Evolutionary conservation across 768 basidiomycete genomes (phyloP), one percentile per base, ranked within the genome.

Genomic region (Tylopilus subfusipes): DNA sequence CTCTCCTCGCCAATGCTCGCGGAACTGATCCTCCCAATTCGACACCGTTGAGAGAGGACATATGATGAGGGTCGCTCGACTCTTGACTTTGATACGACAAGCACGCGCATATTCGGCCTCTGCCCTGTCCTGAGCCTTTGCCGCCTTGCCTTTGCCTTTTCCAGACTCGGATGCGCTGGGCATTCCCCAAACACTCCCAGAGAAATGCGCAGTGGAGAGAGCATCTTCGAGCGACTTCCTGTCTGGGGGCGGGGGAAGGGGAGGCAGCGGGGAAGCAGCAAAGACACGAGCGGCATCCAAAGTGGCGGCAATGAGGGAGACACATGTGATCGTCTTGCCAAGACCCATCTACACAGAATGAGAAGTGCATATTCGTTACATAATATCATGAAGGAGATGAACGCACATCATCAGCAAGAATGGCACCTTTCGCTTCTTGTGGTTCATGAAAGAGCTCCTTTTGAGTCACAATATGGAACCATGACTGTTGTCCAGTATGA

Each of bases 11-110:
- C 94, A 98, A 69, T 99, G 97, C 67, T 99, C 97, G 54, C 88
- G 83, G 65, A 99, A 93, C 71, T 99, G 97, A 53, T 96, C 93
- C 73, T 99, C 97, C 97, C 97, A 99, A 66, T 98, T 98, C 45
- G 91, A 85, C 2, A 99, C 93, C 6, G 97, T 99, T 12, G 93
- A 94, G 34, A 99, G 78, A 8, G 97, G 97, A 64, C 97, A 98
- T 27, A 99, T 82, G 63, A 99, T 92, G n/a, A 99, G 75, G 7
- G 97, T 98, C 19, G 89, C 97, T 31, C 93, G 84, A 63, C 88
- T 91, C 61, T 84, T 87, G 33, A 79, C 75, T 71, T 92, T 94
- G 64, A 96, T 86, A 31, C 88, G 82, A 60, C 84, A 85, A 16
- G 80, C 80, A 48, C 93, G 79, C 5, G 76, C 73, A 61, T 85